Percentiles rank a stretch among this genome's conserved stretches.
These are phyloP conservation scores for Dothideomycetes sp. DNA, from an alignment of 2,329 filamentous ascomycete species.

Conservation along the genomic window DNA sequence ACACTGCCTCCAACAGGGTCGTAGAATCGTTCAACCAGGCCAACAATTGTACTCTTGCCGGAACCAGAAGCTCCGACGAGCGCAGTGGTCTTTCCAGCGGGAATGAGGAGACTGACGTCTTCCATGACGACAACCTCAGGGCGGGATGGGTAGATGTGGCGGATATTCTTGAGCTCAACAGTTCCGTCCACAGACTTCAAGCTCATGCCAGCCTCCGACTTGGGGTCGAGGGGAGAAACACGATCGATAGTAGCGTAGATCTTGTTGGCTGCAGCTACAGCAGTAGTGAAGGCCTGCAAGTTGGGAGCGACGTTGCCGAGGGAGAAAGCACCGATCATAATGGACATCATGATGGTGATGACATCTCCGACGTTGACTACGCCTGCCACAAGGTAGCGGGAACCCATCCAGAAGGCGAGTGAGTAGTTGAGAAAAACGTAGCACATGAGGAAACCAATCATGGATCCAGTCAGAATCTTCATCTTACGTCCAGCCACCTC, in stretches of 20 bases:
- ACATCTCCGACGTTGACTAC: slow-evolving; percentile 59
- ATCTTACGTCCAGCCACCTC: slow-evolving; percentile 66
- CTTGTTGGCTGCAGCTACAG: slow-evolving; percentile 74
- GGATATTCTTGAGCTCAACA: slow-evolving; percentile 71
- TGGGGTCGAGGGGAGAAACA: slow-evolving; percentile 70
- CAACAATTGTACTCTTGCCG: slow-evolving; percentile 90
- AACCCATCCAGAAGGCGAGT: slow-evolving; percentile 81
- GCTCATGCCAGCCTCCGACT: slow-evolving; percentile 57
- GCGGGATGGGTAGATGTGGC: slow-evolving; percentile 88
- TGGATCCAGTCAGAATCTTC: slow-evolving; percentile 60
- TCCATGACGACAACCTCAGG: slow-evolving; percentile 86
- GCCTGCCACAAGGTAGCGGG: slow-evolving; percentile 57
- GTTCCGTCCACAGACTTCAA: slow-evolving; percentile 64
- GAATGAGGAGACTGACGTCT: slow-evolving; percentile 66
- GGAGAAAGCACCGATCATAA: slow-evolving; percentile 88
- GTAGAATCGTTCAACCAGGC: slow-evolving; percentile 89
- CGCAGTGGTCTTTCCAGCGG: slow-evolving; percentile 84
- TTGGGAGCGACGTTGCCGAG: slow-evolving; percentile 82
- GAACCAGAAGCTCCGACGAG: slow-evolving; percentile 89
- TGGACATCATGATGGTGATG: slow-evolving; percentile 75
- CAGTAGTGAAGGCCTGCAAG: slow-evolving; percentile 73
- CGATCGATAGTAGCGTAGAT: slow-evolving; percentile 93
- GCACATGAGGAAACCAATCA: slow-evolving; percentile 76
- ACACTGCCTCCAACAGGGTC: slow-evolving; percentile 73
- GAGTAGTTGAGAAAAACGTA: slow-evolving; percentile 81